These are phyloP conservation scores for Epichloe elymi DNA, from an alignment of 2,329 filamentous ascomycete species.

Conservation along the genomic window DNA sequence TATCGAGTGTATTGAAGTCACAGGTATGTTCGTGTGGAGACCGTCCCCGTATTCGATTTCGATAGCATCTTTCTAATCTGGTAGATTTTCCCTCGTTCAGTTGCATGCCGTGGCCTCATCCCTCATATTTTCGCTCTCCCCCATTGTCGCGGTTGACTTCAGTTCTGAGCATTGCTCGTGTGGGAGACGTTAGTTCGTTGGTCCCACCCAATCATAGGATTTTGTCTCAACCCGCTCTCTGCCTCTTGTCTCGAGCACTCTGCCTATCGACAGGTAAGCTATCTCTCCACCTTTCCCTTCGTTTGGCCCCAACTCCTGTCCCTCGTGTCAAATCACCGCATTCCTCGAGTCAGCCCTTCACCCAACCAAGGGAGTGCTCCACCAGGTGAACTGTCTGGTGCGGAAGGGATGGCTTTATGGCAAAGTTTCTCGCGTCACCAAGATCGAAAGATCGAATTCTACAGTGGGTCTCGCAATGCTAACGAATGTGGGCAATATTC, in stretches of 20 bases:
- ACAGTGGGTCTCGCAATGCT: slow-evolving; percentile 15
- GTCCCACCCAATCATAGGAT: slow-evolving; percentile 38
- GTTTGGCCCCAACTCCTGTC: slow-evolving; percentile 2
- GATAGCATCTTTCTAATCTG: slow-evolving; percentile 7
- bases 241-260: slow-evolving; percentile 22
- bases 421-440: slow-evolving; percentile 11
- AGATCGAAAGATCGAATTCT: slow-evolving; percentile 9
- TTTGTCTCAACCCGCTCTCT: slow-evolving; percentile 32
- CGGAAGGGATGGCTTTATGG: slow-evolving; percentile 7
- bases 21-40: slow-evolving; percentile 15
- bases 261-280: slow-evolving; percentile 39
- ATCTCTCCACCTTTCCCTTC: slow-evolving; percentile 13
- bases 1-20: slow-evolving; percentile 1
- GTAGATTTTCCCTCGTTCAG: slow-evolving; percentile 13
- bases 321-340: slow-evolving; percentile 12
- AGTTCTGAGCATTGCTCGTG: slow-evolving; percentile 30
- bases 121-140: slow-evolving; percentile 25
- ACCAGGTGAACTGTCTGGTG: slow-evolving; percentile 7
- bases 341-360: slow-evolving; percentile 16
- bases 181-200: slow-evolving; percentile 55
- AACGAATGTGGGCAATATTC: slow-evolving; percentile 16
- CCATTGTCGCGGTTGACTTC: slow-evolving; percentile 30
- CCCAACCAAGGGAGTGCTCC: slow-evolving; percentile 16
- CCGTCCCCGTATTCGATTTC: slow-evolving; percentile 6
- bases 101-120: slow-evolving; percentile 23